These are phyloP conservation scores for Fusarium incarnatum DNA, from an alignment of 2,329 filamentous ascomycete species.

Conservation along the genomic window DNA sequence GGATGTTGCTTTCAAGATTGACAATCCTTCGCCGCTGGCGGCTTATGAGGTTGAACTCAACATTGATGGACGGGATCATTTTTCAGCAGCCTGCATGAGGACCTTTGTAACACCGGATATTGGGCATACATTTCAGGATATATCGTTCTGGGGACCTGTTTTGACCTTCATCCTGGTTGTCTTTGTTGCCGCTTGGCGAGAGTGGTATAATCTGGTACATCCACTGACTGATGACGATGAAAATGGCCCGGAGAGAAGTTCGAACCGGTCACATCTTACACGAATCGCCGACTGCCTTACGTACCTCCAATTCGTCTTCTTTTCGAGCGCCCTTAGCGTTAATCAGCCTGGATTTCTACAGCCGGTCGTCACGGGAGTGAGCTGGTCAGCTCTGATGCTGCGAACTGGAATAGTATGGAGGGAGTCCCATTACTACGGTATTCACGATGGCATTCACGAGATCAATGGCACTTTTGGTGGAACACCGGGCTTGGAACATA, in stretches of 20 bases:
- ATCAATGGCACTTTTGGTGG: slow-evolving; percentile 72
- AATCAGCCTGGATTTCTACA: slow-evolving; percentile 80
- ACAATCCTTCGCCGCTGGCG: slow-evolving; percentile 27
- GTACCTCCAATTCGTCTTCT: slow-evolving; percentile 80
- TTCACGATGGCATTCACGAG: slow-evolving; percentile 70
- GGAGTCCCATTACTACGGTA: slow-evolving; percentile 43
- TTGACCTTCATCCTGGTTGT: slow-evolving; percentile 27
- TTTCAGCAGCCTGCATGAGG: slow-evolving; percentile 26
- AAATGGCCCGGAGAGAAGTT: background rate
- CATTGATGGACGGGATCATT: slow-evolving; percentile 30
- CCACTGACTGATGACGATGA: slow-evolving; percentile 23
- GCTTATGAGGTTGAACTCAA: slow-evolving; percentile 33
- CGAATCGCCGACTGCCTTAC: slow-evolving; percentile 69
- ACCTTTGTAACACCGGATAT: slow-evolving; percentile 38
- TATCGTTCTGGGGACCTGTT: slow-evolving; percentile 32
- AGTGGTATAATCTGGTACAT: slow-evolving; percentile 28
- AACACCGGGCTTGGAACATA: slow-evolving; percentile 68
- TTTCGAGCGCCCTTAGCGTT: slow-evolving; percentile 76
- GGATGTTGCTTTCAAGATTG: slow-evolving; percentile 46
- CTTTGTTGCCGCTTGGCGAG: slow-evolving; percentile 30
- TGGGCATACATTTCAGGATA: background rate
- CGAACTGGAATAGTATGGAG: slow-evolving; percentile 45
- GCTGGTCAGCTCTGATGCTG: slow-evolving; percentile 77
- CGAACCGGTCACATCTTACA: slow-evolving; percentile 32
- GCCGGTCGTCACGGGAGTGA: slow-evolving; percentile 73